Percentiles rank a stretch among this genome's conserved stretches.
Evolutionary conservation across 2,329 filamentous ascomycete genomes (phyloP).

Genomic region (Exophiala calicioides): DNA sequence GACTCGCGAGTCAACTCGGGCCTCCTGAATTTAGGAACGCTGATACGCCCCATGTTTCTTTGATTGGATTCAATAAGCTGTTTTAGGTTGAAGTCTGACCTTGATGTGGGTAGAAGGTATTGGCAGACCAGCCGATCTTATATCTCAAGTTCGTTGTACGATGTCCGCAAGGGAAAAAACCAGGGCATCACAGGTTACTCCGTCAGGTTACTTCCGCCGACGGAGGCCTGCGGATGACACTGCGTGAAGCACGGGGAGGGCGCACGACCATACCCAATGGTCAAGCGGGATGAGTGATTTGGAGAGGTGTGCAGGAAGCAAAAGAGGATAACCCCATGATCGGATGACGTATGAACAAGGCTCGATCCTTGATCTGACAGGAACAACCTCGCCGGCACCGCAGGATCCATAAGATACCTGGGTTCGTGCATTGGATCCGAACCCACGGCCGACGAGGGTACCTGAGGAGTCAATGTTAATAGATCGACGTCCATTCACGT

Average conservation of each 20-base stretch:
- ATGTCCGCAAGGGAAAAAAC: conserved; percentile 9
- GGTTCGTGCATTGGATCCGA: no score
- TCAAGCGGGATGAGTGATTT: conserved; percentile 19
- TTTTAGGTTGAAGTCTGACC: conserved; percentile 11
- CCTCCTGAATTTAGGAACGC: conserved; percentile 18
- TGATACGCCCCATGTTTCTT: conserved; percentile 21
- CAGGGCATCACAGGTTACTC: conserved; percentile 9
- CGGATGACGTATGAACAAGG: conserved; percentile 15
- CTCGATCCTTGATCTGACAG: conserved; percentile 1
- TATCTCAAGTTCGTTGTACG: conserved; percentile 15
- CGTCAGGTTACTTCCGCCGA: conserved; percentile 21
- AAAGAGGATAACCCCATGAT: conserved; percentile 3
- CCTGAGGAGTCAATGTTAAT: neutral
- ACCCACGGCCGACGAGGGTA: no score
- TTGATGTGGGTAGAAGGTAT: neutral
- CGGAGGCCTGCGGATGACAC: conserved; percentile 23
- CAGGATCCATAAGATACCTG: neutral
- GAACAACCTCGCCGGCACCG: neutral
- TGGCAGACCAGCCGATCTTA: conserved; percentile 1
- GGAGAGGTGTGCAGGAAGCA: conserved; percentile 20
- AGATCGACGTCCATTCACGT: neutral
- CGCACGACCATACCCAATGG: conserved; percentile 15
- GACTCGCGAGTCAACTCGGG: conserved; percentile 24
- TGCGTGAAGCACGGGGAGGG: conserved; percentile 8
- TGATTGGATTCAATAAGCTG: conserved; percentile 9